Conservation (phyloP, 371 early-diverging fungal genomes). For the Chytridium lagenaria region DNA sequence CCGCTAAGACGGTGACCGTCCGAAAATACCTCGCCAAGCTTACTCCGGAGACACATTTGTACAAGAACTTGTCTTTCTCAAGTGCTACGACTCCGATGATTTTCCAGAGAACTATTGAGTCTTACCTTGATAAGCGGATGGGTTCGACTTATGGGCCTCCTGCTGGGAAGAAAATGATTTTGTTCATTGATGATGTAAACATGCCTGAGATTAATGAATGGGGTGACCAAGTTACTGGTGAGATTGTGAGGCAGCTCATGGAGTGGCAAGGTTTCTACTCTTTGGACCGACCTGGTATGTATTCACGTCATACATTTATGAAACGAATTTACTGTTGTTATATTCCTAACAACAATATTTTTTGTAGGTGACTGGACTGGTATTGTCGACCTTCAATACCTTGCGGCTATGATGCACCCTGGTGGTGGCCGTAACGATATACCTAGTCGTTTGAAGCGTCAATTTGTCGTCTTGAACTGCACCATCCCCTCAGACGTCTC, state of each 20-base stretch:
- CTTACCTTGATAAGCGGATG: conserved; percentile 69
- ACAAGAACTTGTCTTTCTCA: conserved; percentile 63
- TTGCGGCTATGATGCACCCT: conserved; percentile 72
- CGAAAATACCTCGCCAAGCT: conserved; percentile 61
- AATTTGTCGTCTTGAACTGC: conserved; percentile 65
- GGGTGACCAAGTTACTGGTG: conserved; percentile 71
- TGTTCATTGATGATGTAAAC: conserved; percentile 69
- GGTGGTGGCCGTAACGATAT: conserved; percentile 71
- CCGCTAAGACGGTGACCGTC: conserved; percentile 68
- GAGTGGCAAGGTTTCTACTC: conserved; percentile 70
- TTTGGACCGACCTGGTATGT: conserved; percentile 61
- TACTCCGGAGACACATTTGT: conserved; percentile 60
- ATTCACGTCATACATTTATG: neutral
- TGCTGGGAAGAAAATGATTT: conserved; percentile 68
- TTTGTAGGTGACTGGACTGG: conserved; percentile 66
- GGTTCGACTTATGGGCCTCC: conserved; percentile 71
- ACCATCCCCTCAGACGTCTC: conserved; percentile 69
- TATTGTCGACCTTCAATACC: conserved; percentile 65
- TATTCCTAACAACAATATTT: conserved; percentile 14
- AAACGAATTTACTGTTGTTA: neutral
- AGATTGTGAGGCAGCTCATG: conserved; percentile 67
- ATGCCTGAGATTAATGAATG: conserved; percentile 76
- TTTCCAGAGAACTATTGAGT: conserved; percentile 67
- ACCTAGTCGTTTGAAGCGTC: conserved; percentile 64
- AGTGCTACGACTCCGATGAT: conserved; percentile 70